Conservation (phyloP, 2,329 filamentous ascomycete genomes). For the Colletotrichum trifolii region DNA sequence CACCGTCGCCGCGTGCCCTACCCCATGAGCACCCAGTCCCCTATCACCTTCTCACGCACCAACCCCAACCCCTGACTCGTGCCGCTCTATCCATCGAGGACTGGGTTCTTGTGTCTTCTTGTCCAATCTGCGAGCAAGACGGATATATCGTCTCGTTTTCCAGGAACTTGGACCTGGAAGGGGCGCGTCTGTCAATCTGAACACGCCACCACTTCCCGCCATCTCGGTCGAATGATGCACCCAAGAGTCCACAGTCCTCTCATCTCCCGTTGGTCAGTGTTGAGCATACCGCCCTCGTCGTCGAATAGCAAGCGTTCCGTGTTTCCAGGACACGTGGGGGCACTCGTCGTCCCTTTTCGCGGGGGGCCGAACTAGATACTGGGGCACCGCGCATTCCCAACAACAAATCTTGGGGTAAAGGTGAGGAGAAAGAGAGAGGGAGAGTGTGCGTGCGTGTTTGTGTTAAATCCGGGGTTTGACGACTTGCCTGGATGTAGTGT, state of each 20-base stretch:
- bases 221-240: slow-evolving; percentile 29
- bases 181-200: neutral
- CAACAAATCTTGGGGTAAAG: slow-evolving; percentile 20
- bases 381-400: slow-evolving; percentile 18
- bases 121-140: neutral
- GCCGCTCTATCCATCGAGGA: slow-evolving; percentile 16
- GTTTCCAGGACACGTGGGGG: slow-evolving; percentile 7
- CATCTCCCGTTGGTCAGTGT: slow-evolving; percentile 1
- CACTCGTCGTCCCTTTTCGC: slow-evolving; percentile 29
- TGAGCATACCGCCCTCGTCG: neutral
- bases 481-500: neutral
- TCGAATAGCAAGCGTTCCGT: slow-evolving; percentile 12
- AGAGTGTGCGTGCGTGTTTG: neutral
- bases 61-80: slow-evolving; percentile 21
- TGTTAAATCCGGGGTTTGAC: slow-evolving; percentile 19
- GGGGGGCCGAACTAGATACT: slow-evolving; percentile 16
- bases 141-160: neutral
- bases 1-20: slow-evolving; percentile 8
- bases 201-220: slow-evolving; percentile 16
- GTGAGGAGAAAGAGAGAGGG: slow-evolving; percentile 21
- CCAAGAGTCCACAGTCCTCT: slow-evolving; percentile 11
- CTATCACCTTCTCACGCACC: slow-evolving; percentile 10
- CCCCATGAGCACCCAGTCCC: slow-evolving; percentile 13
- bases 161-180: neutral
- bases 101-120: neutral